Base-by-base conservation (phyloP, 768 basidiomycete genomes). In the Chalciporus pseudorubinellus region DNA sequence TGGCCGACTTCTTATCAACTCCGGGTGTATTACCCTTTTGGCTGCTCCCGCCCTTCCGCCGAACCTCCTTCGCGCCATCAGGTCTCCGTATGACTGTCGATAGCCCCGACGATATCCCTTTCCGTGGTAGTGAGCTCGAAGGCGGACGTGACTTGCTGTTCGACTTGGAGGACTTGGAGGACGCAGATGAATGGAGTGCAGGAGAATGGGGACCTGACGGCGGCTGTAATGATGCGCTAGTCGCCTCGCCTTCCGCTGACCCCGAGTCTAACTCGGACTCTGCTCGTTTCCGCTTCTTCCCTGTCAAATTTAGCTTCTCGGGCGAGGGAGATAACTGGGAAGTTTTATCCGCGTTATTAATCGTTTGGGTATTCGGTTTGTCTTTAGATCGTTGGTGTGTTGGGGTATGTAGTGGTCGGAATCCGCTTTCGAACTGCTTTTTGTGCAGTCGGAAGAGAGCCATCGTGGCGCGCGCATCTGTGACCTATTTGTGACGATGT, bases 381-480 rank as follows among this genome's bases (percentile, higher is more conserved):
- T 38, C 42, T 46, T 44, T 48, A 33, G 36, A 34, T 44, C 16
- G 26, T 34, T n/a, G 20, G 10, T 39, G 43, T 16, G 24, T 49
- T 40, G 24, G 43, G 41, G 39, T 26, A 20, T 33, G 56, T 20
- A 44, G 21, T 22, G 45, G 39, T 42, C 43, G 60, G 22, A 54
- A 56, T 19, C 77, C 74, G 51, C 75, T 76, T 58, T 98, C 95
- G 92, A 92, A 98, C 42, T 82, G 77, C 46, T 82, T 83, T 59
- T 88, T 85, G 67, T 94, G 79, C 16, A 95, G 63, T 7, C 93
- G 79, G 67, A 89, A 98, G 34, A 98, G 74, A 0, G 92, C 95
- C 92, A 99, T 97, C 0, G 94, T 90, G 0, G 95, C 95, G 46
- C 95, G 80, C 1, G 95, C 93, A 65, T 98, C 95, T 16, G 82